A percentile compares a stretch with the other conserved stretches of the same genome.
Conservation (phyloP, 306 rosid genomes). For the Glycine soja region DNA sequence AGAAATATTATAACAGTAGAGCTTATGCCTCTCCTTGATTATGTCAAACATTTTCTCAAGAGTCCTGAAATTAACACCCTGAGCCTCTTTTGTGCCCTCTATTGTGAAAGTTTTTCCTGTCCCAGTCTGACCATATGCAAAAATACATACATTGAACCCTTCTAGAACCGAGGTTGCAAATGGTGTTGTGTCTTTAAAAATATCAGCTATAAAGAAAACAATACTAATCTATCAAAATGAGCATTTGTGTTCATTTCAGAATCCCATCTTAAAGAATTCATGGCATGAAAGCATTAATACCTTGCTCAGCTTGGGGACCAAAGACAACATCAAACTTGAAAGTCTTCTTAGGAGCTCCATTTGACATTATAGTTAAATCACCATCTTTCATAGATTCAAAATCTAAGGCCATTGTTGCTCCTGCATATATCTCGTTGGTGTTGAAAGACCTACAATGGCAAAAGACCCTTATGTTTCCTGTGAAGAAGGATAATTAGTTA, state of each 20-base stretch:
- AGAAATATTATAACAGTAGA: slow-evolving; percentile 67
- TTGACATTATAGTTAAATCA: slow-evolving; percentile 80
- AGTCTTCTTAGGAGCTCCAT: slow-evolving; percentile 73
- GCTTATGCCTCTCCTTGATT: slow-evolving; percentile 65
- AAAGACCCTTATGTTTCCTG: too few species aligned
- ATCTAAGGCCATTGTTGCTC: slow-evolving; percentile 78
- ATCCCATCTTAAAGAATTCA: not conserved
- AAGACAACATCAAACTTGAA: slow-evolving; percentile 90
- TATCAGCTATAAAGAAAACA: slow-evolving; percentile 61
- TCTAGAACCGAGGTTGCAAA: too few species aligned
- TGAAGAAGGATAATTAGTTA: too few species aligned
- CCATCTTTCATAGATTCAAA: slow-evolving; percentile 90
- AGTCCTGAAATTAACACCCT: slow-evolving; percentile 97
- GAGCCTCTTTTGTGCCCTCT: slow-evolving; percentile 89
- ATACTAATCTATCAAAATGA: slow-evolving; percentile 14
- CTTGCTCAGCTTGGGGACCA: slow-evolving; percentile 88
- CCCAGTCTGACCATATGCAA: too few species aligned
- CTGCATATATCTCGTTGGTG: too few species aligned
- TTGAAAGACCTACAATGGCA: too few species aligned
- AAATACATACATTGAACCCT: too few species aligned
- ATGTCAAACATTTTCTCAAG: slow-evolving; percentile 82
- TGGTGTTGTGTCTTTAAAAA: slow-evolving; percentile 85
- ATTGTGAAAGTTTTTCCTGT: too few species aligned
- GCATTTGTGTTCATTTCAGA: slow-evolving; percentile 28
- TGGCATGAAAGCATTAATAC: slow-evolving; percentile 50